Evolutionary conservation across 352 stramenopile genomes (phyloP), one percentile per base, ranked within the genome.

Genomic region (Blastocystis sp.): DNA sequence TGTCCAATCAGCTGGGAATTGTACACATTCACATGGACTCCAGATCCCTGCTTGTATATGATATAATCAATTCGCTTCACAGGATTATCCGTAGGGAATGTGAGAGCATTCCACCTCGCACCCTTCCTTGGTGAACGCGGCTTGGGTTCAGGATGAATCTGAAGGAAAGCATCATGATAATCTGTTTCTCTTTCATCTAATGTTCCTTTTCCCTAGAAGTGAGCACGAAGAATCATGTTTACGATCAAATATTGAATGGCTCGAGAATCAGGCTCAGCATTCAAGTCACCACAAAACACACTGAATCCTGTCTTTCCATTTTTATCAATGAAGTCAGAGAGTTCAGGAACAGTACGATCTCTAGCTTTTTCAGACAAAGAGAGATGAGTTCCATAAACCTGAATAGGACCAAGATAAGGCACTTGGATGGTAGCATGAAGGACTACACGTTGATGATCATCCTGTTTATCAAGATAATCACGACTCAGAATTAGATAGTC

Each of bases 31-130:
- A 87, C 77, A 32, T 65, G 65, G 0, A 71, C 46, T 21, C 90
- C 92, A 88, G 93, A 90, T 54, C 93, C 92, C 43, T 74, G 59
- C 9, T 92, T 92, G 65, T 92, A 94, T 43, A 95, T 77, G 19
- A 94, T 89, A 51, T 94, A 95, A 80, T 95, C 93, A 67, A 95
- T 95, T 27, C 92, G 92, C 71, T 95, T 95, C 12, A 90, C 88
- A 12, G 93, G 93, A 37, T 91, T 91, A 80, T 95, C 93, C 61
- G 91, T 94, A n/a, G 93, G 92, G 78, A 95, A 95, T 19, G 93
- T 95, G 80, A 95, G 94, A 75, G 91, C 92, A 39, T 89, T 78
- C n/a, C 88, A 69, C 3, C 90, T 91, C 69, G 94, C 91, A 0
- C 87, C 46, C 0, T 54, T 63, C 42, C 93, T 89, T 35, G 39